Evolutionary conservation across 2,329 filamentous ascomycete species (phyloP).

Genomic region (Monosporascus sp.): DNA sequence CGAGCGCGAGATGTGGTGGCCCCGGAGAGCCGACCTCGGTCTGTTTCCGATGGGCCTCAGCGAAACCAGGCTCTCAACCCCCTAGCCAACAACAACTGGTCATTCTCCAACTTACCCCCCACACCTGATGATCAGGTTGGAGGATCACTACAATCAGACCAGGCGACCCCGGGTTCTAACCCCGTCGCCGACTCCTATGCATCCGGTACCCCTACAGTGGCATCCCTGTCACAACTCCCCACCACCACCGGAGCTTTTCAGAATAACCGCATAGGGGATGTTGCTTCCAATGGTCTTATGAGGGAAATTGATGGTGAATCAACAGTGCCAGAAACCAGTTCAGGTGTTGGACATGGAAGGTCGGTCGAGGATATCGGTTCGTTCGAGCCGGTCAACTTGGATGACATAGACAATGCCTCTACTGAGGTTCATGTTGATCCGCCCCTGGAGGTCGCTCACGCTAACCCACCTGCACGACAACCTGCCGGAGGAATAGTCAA

Average conservation of each 20-base stretch:
- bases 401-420: background rate
- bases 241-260: background rate
- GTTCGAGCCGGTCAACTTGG: background rate
- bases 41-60: conserved; percentile 53
- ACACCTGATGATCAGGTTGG: conserved; percentile 3
- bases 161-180: background rate
- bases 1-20: conserved; percentile 4
- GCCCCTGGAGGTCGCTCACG: conserved; percentile 3
- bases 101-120: conserved; percentile 41
- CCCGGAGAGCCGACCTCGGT: conserved; percentile 38
- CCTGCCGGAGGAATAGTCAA: conserved; percentile 35
- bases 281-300: background rate
- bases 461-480: conserved; percentile 6
- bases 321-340: background rate
- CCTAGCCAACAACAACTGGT: conserved; percentile 58
- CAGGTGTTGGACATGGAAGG: background rate
- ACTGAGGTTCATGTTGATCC: conserved; percentile 1
- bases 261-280: background rate
- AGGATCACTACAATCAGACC: conserved; percentile 2
- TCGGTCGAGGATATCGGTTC: background rate
- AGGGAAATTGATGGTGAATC: background rate
- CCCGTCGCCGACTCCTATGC: background rate
- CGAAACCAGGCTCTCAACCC: conserved; percentile 41
- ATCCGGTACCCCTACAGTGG: background rate
- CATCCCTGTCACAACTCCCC: conserved; percentile 6